A percentile compares a stretch with the other conserved stretches of the same genome.
phyloP scores from a whole-genome alignment of 495 filamentous ascomycete species.

The Apodospora peruviana region DNA sequence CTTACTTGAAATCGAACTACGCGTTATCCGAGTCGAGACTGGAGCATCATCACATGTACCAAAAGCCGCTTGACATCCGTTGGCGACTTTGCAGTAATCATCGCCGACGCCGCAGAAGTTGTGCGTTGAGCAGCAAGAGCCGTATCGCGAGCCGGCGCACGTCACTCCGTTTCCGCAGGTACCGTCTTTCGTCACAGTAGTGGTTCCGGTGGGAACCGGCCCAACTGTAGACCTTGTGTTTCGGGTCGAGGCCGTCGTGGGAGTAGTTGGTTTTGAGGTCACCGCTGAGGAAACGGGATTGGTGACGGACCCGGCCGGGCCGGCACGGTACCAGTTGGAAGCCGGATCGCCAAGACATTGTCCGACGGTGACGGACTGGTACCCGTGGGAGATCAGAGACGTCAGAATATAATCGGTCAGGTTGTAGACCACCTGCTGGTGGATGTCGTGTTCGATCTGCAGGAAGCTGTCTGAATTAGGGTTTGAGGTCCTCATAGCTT shows the following conservation, averaged over 20 bases:
- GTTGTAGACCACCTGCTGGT: slow-evolving; percentile 69
- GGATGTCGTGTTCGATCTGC: slow-evolving; percentile 74
- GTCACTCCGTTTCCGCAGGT: slow-evolving; percentile 38
- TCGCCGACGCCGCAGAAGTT: slow-evolving; percentile 32
- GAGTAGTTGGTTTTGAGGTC: not conserved
- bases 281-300: not conserved
- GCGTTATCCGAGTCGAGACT: not conserved
- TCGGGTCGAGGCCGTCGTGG: not conserved
- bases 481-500: slow-evolving; percentile 45
- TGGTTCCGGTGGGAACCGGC: slow-evolving; percentile 1
- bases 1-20: too few species aligned
- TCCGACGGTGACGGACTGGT: slow-evolving; percentile 62
- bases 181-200: slow-evolving; percentile 23
- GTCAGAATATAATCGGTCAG: slow-evolving; percentile 70
- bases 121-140: slow-evolving; percentile 37
- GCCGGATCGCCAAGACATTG: slow-evolving; percentile 66
- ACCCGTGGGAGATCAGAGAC: slow-evolving; percentile 52
- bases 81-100: slow-evolving; percentile 26
- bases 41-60: slow-evolving; percentile 24
- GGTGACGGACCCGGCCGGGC: slow-evolving; percentile 10
- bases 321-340: slow-evolving; percentile 63
- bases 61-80: slow-evolving; percentile 32
- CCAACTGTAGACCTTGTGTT: slow-evolving; percentile 1
- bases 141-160: slow-evolving; percentile 33
- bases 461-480: slow-evolving; percentile 47